Base-by-base conservation (phyloP, 345 rosid genomes). In the Mallotus nudiflorus region DNA sequence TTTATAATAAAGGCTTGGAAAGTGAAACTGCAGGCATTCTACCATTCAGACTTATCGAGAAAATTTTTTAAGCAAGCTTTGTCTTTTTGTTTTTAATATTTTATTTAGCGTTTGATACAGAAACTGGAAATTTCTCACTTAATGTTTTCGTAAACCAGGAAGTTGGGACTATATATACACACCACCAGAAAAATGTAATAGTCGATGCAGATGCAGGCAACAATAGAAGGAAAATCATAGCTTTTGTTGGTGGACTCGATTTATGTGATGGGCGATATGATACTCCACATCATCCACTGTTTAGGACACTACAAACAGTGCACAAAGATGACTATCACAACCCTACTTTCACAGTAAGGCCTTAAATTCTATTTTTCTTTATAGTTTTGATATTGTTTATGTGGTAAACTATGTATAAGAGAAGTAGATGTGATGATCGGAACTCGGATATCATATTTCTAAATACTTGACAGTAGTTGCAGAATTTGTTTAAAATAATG, bases 221-320 rank as follows among this genome's bases (percentile, higher is more conserved):
- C 60, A 78, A 78, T 75, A 78, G 75, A 78, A 90, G 98, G 75
- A 91, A 91, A 84, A 88, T 94, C 48, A 64, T 91, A 66, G 97
- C 98, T 72, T 94, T 94, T 69, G 87, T 94, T 15, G 98, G 98
- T 16, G 98, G 98, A 66, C 97, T 94, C 68, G 97, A 94, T 88
- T 75, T 94, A 71, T 94, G 98, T 67, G 91, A 90, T 82, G 98
- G 98, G 15, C 84, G 97, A 73, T 94, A 88, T 48, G 98, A 91
- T 74, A 85, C 87, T 71, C 98, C 98, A 14, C 82, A 90, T 55
- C 98, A 94, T 78, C 83, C 92, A 15, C 6, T 91, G 65, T 86
- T 94, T 78, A 84, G 89, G 82, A 82, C 97, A 8, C 80, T 89
- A 25, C 76, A 88, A 50, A 90, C 95, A 39, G 62, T 78, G 51